Conservation (phyloP, 1,139 yeast species). For the Trichomonascaceae sp. region DNA sequence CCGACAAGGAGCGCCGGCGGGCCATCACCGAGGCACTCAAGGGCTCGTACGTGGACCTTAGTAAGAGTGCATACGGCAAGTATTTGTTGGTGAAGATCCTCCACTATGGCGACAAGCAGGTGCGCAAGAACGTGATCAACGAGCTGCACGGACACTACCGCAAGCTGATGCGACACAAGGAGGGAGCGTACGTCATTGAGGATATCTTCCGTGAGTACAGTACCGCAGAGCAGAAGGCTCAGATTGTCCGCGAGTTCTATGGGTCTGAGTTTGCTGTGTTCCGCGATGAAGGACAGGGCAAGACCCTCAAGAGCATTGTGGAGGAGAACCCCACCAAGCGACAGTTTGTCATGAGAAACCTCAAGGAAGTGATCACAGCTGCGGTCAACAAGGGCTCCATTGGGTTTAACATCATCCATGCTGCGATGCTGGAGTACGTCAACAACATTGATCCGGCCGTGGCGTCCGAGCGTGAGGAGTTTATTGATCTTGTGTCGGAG, state of each 20-base stretch:
- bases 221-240: conserved; percentile 69
- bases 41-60: conserved; percentile 68
- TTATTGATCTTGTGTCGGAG: conserved; percentile 71
- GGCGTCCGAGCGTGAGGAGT: conserved; percentile 63
- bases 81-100: conserved; percentile 76
- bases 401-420: conserved; percentile 91
- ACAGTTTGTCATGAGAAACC: conserved; percentile 59
- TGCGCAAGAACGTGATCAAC: conserved; percentile 59
- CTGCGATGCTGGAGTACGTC: conserved; percentile 85
- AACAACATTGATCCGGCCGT: conserved; percentile 38
- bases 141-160: conserved; percentile 86
- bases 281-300: conserved; percentile 56
- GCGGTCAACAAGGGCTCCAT: conserved; percentile 93
- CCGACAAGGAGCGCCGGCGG: conserved; percentile 68
- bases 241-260: conserved; percentile 92
- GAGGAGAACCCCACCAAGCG: conserved; percentile 71
- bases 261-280: conserved; percentile 94
- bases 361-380: conserved; percentile 73
- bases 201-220: conserved; percentile 83
- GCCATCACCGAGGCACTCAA: conserved; percentile 55
- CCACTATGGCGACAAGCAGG: conserved; percentile 80
- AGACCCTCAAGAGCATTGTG: conserved; percentile 54
- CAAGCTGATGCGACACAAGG: conserved; percentile 90
- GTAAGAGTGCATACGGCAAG: conserved; percentile 89
- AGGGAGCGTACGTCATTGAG: conserved; percentile 98